Evolutionary conservation across 192 early-diverging fungal species (phyloP), one percentile per base, ranked within the genome.

Genomic region (Umbelopsis vinacea): DNA sequence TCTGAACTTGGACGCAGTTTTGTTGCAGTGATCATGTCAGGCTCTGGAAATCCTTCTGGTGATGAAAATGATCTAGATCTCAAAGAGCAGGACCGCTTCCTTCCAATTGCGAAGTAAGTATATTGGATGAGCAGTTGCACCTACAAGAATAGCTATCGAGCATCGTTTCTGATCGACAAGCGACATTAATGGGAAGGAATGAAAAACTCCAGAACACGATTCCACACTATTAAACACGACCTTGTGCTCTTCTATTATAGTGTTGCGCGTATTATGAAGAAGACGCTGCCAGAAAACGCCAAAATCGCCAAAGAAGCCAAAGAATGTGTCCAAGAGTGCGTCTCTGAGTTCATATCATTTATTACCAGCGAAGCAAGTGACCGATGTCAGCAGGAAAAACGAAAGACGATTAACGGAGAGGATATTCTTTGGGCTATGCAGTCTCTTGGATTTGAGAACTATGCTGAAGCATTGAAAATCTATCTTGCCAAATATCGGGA

Each of bases 281-380:
- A 91, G 48, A 94, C 95, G 12, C 85, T 99, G 35, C 97, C 97
- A 0, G 96, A 96, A 37, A 99, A 96, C 81, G 94, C 95, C 37
- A 99, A 99, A 74, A 96, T 99, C 66, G 94, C 97, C 22, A 98
- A 98, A 74, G 97, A 99, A 67, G 97, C 97, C 48, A 99, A 99
- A 76, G 96, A 96, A 68, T 94, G 93, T 60, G 89, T 96, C 0
- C 92, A 96, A 84, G 97, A 99, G 76, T 99, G 97, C 77, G 97
- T 98, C 8, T 95, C 93, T 21, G 97, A 99, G 83, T 99, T 99
- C 77, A 98, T 99, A 78, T 91, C 93, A 23, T 99, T 99, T 73
- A 92, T 99, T 50, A 98, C 97, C 21, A 96, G 94, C 74, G 97
- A 99, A 91, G 97, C 97, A 11, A 93, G 91, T 76, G 97, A 99